Percentiles rank a stretch among this genome's conserved stretches.
Evolutionary conservation across 163 green algal species (phyloP).

Genomic region (Coccomyxa subellipsoidea): DNA sequence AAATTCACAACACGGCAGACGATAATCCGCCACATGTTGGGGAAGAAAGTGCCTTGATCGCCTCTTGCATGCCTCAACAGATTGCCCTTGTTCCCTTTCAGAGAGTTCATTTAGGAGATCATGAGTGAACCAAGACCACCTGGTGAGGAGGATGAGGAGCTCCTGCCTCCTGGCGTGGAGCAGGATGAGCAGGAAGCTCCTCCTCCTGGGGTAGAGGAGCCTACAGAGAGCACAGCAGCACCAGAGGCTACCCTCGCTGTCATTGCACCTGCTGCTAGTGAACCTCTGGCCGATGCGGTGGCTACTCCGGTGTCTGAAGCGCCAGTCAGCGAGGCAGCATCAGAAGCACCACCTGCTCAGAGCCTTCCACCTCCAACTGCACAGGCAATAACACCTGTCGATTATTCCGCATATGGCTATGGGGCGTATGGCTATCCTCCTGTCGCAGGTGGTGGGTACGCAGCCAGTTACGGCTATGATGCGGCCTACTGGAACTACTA

Average conservation of each 20-base stretch:
- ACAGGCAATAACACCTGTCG: not conserved
- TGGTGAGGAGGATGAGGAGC: not conserved
- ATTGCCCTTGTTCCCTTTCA: no score
- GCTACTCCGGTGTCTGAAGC: not conserved
- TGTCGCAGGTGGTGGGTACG: not conserved
- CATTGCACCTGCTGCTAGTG: not conserved
- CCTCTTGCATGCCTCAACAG: no score
- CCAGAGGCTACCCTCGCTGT: not conserved
- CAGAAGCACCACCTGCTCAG: not conserved
- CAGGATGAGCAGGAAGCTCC: not conserved
- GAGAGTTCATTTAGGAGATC: not conserved
- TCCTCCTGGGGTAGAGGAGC: not conserved
- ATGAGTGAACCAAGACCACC: not conserved
- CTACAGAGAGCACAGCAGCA: not conserved
- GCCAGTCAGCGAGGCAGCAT: not conserved
- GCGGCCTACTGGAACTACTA: slow-evolving; percentile 6
- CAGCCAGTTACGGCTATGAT: slow-evolving; percentile 5
- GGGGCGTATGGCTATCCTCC: not conserved
- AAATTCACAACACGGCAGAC: no score
- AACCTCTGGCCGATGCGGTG: not conserved
- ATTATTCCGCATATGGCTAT: not conserved
- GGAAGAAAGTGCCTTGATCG: no score
- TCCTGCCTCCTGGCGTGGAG: not conserved
- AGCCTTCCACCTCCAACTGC: not conserved
- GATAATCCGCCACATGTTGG: no score